phyloP scores from a whole-genome alignment of 371 early-diverging fungal genomes.

The Mortierella sp. region DNA sequence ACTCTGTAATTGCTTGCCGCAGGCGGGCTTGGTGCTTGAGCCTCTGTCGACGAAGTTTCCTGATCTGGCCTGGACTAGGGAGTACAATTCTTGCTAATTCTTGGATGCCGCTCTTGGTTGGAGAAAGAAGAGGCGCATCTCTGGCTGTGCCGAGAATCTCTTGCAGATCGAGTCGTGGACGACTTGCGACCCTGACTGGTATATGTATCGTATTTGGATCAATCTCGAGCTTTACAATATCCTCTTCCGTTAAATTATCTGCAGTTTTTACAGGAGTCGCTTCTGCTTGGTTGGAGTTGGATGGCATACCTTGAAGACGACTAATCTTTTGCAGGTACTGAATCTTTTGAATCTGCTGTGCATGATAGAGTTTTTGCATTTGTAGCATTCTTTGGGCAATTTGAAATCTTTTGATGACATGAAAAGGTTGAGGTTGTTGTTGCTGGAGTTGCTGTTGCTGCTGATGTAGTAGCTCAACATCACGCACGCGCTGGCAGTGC shows the following conservation, averaged over 20 bases:
- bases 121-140: neutral
- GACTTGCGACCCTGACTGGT: conserved; percentile 8
- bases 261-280: neutral
- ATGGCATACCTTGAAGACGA: conserved; percentile 18
- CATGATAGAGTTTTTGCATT: conserved; percentile 32
- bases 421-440: conserved; percentile 25
- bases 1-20: conserved; percentile 24
- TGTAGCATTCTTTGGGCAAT: conserved; percentile 42
- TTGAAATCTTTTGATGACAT: conserved; percentile 32
- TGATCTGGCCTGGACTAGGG: conserved; percentile 35
- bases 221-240: conserved; percentile 16
- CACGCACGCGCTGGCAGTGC: conserved; percentile 41
- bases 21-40: conserved; percentile 44
- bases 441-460: conserved; percentile 31
- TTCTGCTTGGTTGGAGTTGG: neutral
- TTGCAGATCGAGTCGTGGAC: conserved; percentile 14
- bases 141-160: conserved; percentile 11
- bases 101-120: neutral
- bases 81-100: conserved; percentile 31
- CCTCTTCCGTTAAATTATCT: neutral
- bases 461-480: conserved; percentile 30
- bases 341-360: conserved; percentile 45
- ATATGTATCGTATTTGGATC: conserved; percentile 39
- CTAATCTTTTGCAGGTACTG: conserved; percentile 37
- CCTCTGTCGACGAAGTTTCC: conserved; percentile 37